Percentiles rank a stretch among this genome's conserved stretches.
Evolutionary conservation across 2,329 filamentous ascomycete species (phyloP).

Genomic region (Hypomyces rosellus): DNA sequence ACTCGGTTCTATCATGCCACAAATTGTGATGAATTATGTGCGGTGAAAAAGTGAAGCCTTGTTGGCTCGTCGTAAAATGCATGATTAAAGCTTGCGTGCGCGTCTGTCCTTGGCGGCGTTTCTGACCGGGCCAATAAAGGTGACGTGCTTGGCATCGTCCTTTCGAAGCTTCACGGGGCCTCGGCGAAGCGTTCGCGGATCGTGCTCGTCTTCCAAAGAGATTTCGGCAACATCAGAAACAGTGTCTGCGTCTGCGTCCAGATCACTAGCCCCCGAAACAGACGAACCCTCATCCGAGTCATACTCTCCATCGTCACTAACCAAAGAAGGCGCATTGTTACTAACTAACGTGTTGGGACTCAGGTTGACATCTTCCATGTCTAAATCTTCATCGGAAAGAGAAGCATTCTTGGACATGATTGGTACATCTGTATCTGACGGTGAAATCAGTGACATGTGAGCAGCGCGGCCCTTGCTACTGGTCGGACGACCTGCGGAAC

Average conservation of each 20-base stretch:
- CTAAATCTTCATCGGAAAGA: constrained; percentile 41
- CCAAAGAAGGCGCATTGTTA: constrained; percentile 72
- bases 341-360: constrained; percentile 65
- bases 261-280: constrained; percentile 50
- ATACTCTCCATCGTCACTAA: constrained; percentile 75
- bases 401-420: constrained; percentile 16
- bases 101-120: constrained; percentile 30
- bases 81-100: constrained; percentile 18
- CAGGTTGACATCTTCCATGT: constrained; percentile 53
- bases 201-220: constrained; percentile 51
- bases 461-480: constrained; percentile 50
- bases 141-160: constrained; percentile 49
- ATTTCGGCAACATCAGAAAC: constrained; percentile 58
- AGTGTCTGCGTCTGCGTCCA: constrained; percentile 49
- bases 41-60: neutral
- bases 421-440: constrained; percentile 19
- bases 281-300: constrained; percentile 62
- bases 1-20: constrained; percentile 6
- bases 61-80: too few species aligned
- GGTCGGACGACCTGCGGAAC: constrained; percentile 40
- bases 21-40: constrained; percentile 4
- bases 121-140: constrained; percentile 47
- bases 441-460: constrained; percentile 35
- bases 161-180: constrained; percentile 45
- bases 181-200: constrained; percentile 39